Evolutionary conservation across 2,329 filamentous ascomycete genomes (phyloP).

Genomic region (Monosporascus ibericus): DNA sequence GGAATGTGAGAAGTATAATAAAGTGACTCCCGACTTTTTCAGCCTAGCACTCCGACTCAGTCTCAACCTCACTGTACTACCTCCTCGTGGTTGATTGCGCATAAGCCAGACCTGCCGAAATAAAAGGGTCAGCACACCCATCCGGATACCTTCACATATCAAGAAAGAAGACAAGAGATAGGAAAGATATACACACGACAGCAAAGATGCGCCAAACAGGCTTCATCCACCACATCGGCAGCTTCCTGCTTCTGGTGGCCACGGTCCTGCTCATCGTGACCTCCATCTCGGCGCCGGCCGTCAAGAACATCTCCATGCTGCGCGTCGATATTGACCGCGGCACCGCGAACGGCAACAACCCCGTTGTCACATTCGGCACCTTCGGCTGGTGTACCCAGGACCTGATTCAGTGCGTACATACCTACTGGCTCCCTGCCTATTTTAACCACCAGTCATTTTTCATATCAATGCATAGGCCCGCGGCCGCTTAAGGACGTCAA

Average conservation of each 20-base stretch:
- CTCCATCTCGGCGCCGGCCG: slow-evolving; percentile 40
- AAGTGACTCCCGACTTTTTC: background rate
- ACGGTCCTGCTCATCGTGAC: slow-evolving; percentile 40
- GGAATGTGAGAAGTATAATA: background rate
- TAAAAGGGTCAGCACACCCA: too few species aligned
- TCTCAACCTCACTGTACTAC: too few species aligned
- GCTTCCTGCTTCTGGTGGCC: slow-evolving; percentile 37
- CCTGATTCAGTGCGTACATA: slow-evolving; percentile 12
- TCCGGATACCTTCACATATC: too few species aligned
- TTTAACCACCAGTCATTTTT: background rate
- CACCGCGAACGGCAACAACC: slow-evolving; percentile 8
- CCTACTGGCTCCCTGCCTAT: background rate
- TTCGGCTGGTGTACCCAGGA: slow-evolving; percentile 36
- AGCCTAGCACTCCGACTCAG: too few species aligned
- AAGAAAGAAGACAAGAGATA: background rate
- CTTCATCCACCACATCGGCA: slow-evolving; percentile 36
- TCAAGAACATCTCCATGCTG: slow-evolving; percentile 35
- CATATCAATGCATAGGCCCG: background rate
- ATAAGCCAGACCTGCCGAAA: too few species aligned
- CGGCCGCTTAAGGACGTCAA: too few species aligned
- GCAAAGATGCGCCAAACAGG: slow-evolving; percentile 23
- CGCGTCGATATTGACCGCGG: slow-evolving; percentile 30
- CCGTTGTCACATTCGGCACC: slow-evolving; percentile 34
- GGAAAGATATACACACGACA: background rate
- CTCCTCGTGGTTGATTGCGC: too few species aligned